Evolutionary conservation across 1,284 basidiomycete genomes (phyloP).

Genomic region (Takashimella tepidaria): DNA sequence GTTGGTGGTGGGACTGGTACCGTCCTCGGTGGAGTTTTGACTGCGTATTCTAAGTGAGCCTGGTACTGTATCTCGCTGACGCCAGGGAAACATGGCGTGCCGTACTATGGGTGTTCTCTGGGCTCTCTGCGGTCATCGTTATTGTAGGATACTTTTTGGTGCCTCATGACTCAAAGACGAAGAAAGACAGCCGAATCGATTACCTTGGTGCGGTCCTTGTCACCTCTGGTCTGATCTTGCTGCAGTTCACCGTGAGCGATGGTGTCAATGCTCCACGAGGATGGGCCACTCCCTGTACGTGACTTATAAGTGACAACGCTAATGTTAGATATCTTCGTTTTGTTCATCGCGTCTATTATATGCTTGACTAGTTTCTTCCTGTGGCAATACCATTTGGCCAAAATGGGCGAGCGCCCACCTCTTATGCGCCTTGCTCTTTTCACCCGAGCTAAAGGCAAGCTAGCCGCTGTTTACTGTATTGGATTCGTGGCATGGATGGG

Average conservation of each 20-base stretch:
- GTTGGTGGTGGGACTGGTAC: conserved; percentile 67
- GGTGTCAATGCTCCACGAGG: conserved; percentile 62
- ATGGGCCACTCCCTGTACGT: conserved; percentile 71
- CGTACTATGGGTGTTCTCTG: conserved; percentile 57
- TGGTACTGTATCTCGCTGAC: background rate
- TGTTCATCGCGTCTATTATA: conserved; percentile 61
- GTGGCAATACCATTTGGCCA: conserved; percentile 63
- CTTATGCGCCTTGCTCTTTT: conserved; percentile 68
- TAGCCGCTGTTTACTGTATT: conserved; percentile 62
- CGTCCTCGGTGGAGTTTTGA: conserved; percentile 64
- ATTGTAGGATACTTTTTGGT: conserved; percentile 55
- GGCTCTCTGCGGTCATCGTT: conserved; percentile 53
- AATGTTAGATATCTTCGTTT: conserved; percentile 52
- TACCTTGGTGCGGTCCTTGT: conserved; percentile 74
- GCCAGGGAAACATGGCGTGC: conserved; percentile 55
- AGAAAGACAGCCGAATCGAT: conserved; percentile 61
- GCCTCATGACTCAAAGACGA: conserved; percentile 50
- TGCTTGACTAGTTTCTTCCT: conserved; percentile 58
- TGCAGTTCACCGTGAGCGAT: conserved; percentile 74
- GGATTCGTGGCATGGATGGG: conserved; percentile 65
- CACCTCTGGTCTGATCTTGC: conserved; percentile 67
- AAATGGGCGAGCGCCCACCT: conserved; percentile 52
- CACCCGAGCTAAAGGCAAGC: conserved; percentile 60
- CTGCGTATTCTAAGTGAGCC: conserved; percentile 54
- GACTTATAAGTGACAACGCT: background rate